Base-by-base conservation (phyloP, 176 grass and related monocot species). In the Neostapfia colusana region DNA sequence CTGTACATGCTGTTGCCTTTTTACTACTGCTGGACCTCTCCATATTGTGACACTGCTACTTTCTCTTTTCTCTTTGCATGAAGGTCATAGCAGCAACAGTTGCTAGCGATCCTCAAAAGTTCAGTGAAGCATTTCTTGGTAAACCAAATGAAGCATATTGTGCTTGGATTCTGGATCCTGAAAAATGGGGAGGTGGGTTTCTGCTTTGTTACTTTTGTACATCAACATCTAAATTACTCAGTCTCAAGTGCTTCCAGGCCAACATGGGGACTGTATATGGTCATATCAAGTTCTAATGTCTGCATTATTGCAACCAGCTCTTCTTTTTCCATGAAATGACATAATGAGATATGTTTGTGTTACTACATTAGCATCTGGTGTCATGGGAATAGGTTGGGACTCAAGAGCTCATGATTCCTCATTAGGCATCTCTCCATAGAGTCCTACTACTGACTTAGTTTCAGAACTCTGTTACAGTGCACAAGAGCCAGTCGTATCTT, bases 41-140 rank as follows among this genome's bases (percentile, higher is more conserved):
- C 8, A 0, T 42, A 38, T 10, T 14, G 53, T 88, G 38, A 80
- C 37, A 12, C 31, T 28, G 25, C 55, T 79, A 2, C 31, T 37
- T 54, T 45, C 46, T 63, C 46, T 55, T 51, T 27, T 27, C 13
- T 39, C 16, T 70, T 63, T 70, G 21, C 46, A 79, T 78, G 40
- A 69, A 99, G 95, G 91, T 99, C 54, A 99, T 95, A 88, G 89
- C 91, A 79, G 91, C 85, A 82, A 76, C 87, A 71, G 95, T 99
- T 40, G 85, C 80, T 74, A 90, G 89, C 80, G 91, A 99, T 83
- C 87, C 91, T 21, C 74, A 10, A 48, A 99, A 99, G 61, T 95
- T 85, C 46, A 95, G 81, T 43, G 89, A 99, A 92, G 91, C 78
- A 64, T 99, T 98, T 95, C 87, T 99, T 53, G 95, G 91, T 45